Evolutionary conservation across 768 basidiomycete genomes (phyloP).

Genomic region (Cyathus striatus): DNA sequence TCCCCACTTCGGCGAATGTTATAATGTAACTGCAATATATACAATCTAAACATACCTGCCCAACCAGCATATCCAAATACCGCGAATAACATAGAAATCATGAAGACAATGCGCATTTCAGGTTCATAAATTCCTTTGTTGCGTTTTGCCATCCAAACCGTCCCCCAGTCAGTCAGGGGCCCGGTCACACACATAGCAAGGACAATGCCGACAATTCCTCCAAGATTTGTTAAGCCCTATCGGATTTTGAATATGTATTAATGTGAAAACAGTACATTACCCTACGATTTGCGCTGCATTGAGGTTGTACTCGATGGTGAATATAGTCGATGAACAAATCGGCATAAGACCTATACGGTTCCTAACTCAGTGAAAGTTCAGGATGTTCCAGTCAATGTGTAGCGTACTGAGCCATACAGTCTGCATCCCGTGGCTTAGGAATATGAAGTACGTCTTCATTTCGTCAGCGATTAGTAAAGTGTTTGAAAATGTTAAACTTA

Average conservation of each 20-base stretch:
- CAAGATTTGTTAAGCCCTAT: conserved; percentile 35
- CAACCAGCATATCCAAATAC: conserved; percentile 42
- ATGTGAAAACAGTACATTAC: neutral
- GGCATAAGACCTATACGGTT: conserved; percentile 33
- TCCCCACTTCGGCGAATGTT: conserved; percentile 21
- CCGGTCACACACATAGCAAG: conserved; percentile 30
- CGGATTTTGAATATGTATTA: neutral
- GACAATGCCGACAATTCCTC: conserved; percentile 36
- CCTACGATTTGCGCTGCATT: conserved; percentile 32
- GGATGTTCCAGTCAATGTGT: no score
- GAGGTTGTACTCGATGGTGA: conserved; percentile 37
- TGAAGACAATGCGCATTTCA: conserved; percentile 38
- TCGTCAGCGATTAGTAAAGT: no score
- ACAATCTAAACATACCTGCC: conserved; percentile 21
- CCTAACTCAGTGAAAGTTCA: no score
- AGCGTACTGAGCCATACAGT: conserved; percentile 37
- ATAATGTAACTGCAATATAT: neutral
- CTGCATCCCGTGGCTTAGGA: conserved; percentile 34
- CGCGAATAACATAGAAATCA: conserved; percentile 35
- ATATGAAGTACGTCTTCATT: conserved; percentile 31
- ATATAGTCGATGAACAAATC: conserved; percentile 39
- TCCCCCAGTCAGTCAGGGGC: conserved; percentile 36
- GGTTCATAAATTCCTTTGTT: conserved; percentile 43
- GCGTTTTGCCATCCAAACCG: conserved; percentile 34
- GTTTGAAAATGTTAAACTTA: no score